Conservation (phyloP, 1,284 basidiomycete genomes). For the Ganoderma lingzhi region DNA sequence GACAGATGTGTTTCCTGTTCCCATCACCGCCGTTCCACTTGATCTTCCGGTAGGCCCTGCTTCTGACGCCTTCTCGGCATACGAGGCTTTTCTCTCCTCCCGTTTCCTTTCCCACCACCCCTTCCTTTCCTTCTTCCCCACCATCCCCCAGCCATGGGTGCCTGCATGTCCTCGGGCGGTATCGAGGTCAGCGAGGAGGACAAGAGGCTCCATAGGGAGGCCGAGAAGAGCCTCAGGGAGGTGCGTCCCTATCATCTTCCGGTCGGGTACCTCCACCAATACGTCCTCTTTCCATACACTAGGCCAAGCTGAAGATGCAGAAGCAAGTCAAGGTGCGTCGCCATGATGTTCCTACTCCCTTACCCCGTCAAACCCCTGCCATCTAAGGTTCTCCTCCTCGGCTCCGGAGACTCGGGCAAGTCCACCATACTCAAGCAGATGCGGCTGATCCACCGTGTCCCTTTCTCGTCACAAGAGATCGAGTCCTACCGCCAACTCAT, state of each 20-base stretch:
- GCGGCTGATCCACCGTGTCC: constrained; percentile 85
- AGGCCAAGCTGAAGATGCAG: constrained; percentile 76
- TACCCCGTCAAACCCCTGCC: constrained; percentile 9
- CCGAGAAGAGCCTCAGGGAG: constrained; percentile 71
- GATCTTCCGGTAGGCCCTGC: constrained; percentile 30
- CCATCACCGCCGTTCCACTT: constrained; percentile 27
- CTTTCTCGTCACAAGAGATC: constrained; percentile 79
- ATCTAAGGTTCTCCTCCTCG: constrained; percentile 81
- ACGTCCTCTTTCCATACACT: constrained; percentile 10
- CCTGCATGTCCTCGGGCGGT: constrained; percentile 71
- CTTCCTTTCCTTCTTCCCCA: constrained; percentile 11
- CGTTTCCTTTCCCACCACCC: constrained; percentile 13
- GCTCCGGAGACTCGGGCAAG: constrained; percentile 95
- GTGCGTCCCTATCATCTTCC: constrained; percentile 46
- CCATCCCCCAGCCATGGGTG: constrained; percentile 65
- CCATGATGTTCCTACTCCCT: constrained; percentile 12
- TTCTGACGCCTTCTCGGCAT: constrained; percentile 20
- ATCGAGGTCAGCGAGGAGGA: constrained; percentile 70
- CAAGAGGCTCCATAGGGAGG: constrained; percentile 68
- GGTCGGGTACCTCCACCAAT: constrained; percentile 5
- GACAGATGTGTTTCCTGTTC: constrained; percentile 21
- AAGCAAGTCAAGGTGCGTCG: constrained; percentile 83
- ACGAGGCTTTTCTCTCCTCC: constrained; percentile 16
- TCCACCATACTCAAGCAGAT: constrained; percentile 95
- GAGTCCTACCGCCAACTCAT: constrained; percentile 88